Base-by-base conservation (phyloP, 768 basidiomycete species). In the Panaeolus papilionaceus region DNA sequence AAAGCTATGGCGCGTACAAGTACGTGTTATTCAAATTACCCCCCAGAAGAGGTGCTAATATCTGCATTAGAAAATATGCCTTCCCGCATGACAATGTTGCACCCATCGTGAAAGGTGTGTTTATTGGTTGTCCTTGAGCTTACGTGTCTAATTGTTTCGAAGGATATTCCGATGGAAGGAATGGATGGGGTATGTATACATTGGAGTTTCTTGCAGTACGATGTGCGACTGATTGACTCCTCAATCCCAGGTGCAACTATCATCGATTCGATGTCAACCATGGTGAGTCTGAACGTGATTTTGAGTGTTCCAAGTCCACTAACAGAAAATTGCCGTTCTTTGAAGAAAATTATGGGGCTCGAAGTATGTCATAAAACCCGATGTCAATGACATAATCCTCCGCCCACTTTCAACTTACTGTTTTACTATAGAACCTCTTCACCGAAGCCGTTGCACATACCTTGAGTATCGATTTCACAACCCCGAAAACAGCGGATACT, bases 51-150 rank as follows among this genome's bases (percentile, higher is more conserved):
- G 9, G 39, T 16, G 42, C 42, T 44, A 16, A 44, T 16, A 18
- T 58, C 44, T n/a, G 66, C 38, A 33, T 20, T 68, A 90, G 89
- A 71, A 68, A 80, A 39, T 84, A 83, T 68, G 89, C 90, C 0
- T 88, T 81, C 73, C 85, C 86, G 0, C 86, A 90, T 68, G 90
- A 92, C 64, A 85, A 90, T 63, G 76, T 91, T 20, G 76, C 79
- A 5, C 89, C 89, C 0, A 72, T 86, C 18, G 80, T 78, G 12
- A 70, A 83, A 75, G 75, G 81, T 65, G 81, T 74, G 75, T 71
- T 28, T 0, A 5, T 33, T 40, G 4, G 28, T n/a, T 4, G 18
- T 61, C 18, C 20, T 20, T 37, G 18, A 20, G 9, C 10, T 18
- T 47, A 11, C 8, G 18, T 40, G 10, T n/a, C 23, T 18, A 33